Evolutionary conservation across 768 basidiomycete species (phyloP), one percentile per base, ranked within the genome.

Genomic region (Trichaptum fuscoviolaceum): DNA sequence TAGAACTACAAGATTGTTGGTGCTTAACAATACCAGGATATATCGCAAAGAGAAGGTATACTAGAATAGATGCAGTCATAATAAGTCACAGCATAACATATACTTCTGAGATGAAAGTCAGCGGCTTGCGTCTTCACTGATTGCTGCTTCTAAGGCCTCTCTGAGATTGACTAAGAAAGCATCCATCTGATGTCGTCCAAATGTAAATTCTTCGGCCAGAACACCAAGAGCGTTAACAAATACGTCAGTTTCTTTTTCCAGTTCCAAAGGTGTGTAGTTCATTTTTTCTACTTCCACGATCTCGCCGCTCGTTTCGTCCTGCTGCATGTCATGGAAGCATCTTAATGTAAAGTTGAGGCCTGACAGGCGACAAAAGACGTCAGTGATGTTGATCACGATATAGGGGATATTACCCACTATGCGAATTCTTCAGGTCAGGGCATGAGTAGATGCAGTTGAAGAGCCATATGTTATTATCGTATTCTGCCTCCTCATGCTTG

Each of bases 381-480:
- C 59, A 25, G 30, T 20, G 17, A 25, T 25, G 3, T 61, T 25
- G 15, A 25, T 61, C 8, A 34, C 23, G 24, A 24, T 23, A 2
- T 9, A 15, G 23, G 15, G 24, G 24, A 25, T 8, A 20, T 27
- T 20, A 27, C 7, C 24, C 3, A 52, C 42, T 52, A 6, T 12
- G 42, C 42, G 42, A 25, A 61, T 61, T 61, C 23, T 25, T 61
- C 23, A 34, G 10, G 15, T 61, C 59, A 23, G 25, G 59, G 30
- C 3, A 34, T 18, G 89, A 87, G 73, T 87, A 93, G 34, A 92
- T 75, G 74, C 93, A 96, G 7, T 78, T 83, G 68, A 88, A 82
- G 17, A 79, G 75, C 77, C 86, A 82, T 65, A 92, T 86, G 20
- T 92, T 89, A 8, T 82, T 70, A 36, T 82, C 78, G 20, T 75